Base-by-base conservation (phyloP, 1,284 basidiomycete genomes). In the Sutorius eximius region DNA sequence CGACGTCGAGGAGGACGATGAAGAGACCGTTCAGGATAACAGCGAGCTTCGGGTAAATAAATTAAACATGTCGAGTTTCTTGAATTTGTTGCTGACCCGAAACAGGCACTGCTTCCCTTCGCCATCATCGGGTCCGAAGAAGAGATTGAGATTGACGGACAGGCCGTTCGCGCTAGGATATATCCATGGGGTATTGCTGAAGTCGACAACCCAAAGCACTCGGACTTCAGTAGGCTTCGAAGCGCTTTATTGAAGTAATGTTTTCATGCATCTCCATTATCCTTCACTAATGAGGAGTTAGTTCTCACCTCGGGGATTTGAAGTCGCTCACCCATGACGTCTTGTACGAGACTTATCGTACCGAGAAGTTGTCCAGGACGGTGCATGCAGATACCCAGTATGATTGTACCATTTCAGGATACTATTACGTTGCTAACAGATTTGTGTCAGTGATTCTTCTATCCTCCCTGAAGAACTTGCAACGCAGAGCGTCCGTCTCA, bases 161-260 rank as follows among this genome's bases (percentile, higher is more conserved):
- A 97, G 73, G 85, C 87, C 36, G 86, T 98, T 59, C 88, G 97
- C 52, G 96, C 93, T 43, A 85, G 97, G 64, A 86, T 89, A 70
- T 98, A 98, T 77, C 97, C 95, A 8, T 99, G 97, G 97, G 97
- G 96, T 68, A 84, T 98, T 58, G 97, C 93, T 58, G 95, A 99
- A 73, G 95, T 99, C 54, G 97, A 99, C 79, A 98, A 99, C 75
- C 94, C 95, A 22, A 91, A 93, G 73, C 97, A 99, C 78, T 97
- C 93, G 33, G 97, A 99, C 78, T 99, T 99, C 73, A 89, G 89
- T 68, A 82, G 94, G 52, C 84, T 99, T 55, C 82, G 96, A 64
- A 89, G 88, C 60, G 95, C 96, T 47, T 79, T 99, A 56, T 82
- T 99, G 62, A 89, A 89, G 91, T 94, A 69, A 68, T 78, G 20